Evolutionary conservation across 345 rosid species (phyloP).

Genomic region (Melastoma malabathricum): DNA sequence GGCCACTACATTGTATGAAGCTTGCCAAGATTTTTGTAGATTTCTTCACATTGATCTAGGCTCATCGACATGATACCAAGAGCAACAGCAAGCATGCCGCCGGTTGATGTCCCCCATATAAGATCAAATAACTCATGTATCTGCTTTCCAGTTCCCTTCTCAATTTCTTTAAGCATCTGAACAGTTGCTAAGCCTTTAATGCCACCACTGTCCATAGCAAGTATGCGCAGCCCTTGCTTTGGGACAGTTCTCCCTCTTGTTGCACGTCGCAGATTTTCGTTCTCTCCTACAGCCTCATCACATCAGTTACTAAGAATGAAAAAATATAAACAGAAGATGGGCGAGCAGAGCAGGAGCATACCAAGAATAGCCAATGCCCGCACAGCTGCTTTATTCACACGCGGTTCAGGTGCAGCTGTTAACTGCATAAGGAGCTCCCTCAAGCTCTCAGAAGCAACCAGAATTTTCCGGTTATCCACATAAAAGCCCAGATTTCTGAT

Average conservation of each 20-base stretch:
- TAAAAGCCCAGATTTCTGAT: slow-evolving; percentile 95
- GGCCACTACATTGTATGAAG: slow-evolving; percentile 5
- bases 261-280: slow-evolving; percentile 83
- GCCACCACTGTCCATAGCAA: slow-evolving; percentile 99
- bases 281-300: slow-evolving; percentile 60
- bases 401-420: slow-evolving; percentile 67
- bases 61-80: slow-evolving; percentile 90
- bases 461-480: slow-evolving; percentile 79
- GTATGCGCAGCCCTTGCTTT: slow-evolving; percentile 90
- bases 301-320: background rate
- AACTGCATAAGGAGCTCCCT: slow-evolving; percentile 74
- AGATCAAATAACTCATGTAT: slow-evolving; percentile 97
- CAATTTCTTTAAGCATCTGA: slow-evolving; percentile 92
- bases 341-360: slow-evolving; percentile 14
- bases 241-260: slow-evolving; percentile 81
- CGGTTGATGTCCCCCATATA: slow-evolving; percentile 96
- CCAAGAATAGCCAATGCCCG: slow-evolving; percentile 98
- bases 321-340: slow-evolving; percentile 1
- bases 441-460: slow-evolving; percentile 91
- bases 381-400: slow-evolving; percentile 91
- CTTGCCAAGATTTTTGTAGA: slow-evolving; percentile 93
- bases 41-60: slow-evolving; percentile 82
- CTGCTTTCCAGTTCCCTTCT: slow-evolving; percentile 86
- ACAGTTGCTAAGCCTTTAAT: slow-evolving; percentile 99
- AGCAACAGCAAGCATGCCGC: slow-evolving; percentile 98